These are phyloP conservation scores for Aspergillus ostianus DNA, from an alignment of 495 filamentous ascomycete species.

Conservation along the genomic window DNA sequence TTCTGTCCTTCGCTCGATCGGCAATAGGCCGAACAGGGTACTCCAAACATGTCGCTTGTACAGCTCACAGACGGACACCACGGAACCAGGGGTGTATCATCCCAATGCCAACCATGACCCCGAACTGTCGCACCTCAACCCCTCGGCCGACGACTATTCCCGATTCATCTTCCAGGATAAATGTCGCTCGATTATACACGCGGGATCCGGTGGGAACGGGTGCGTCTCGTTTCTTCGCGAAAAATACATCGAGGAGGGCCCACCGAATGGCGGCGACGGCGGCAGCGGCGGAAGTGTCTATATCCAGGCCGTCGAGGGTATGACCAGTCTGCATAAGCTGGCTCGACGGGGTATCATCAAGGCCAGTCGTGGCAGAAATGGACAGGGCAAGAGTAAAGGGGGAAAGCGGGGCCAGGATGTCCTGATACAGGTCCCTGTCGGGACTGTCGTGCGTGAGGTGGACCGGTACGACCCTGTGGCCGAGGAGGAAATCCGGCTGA, in stretches of 20 bases:
- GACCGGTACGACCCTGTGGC: constrained; percentile 71
- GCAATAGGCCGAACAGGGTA: constrained; percentile 19
- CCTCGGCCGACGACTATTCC: constrained; percentile 76
- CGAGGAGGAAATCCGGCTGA: constrained; percentile 52
- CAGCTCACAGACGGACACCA: constrained; percentile 27
- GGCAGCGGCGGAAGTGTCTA: constrained; percentile 89
- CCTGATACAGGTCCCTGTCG: constrained; percentile 85
- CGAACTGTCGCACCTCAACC: constrained; percentile 65
- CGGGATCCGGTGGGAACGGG: constrained; percentile 82
- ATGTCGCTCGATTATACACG: constrained; percentile 69
- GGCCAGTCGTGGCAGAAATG: constrained; percentile 78
- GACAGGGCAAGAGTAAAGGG: constrained; percentile 76
- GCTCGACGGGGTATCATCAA: constrained; percentile 72
- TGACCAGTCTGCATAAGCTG: constrained; percentile 91
- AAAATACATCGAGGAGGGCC: constrained; percentile 79
- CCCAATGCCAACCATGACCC: constrained; percentile 21
- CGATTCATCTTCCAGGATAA: constrained; percentile 82
- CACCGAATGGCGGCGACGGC: constrained; percentile 96
- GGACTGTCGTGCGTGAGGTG: constrained; percentile 84
- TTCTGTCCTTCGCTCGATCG: constrained; percentile 32
- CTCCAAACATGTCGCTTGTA: constrained; percentile 31
- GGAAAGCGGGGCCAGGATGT: constrained; percentile 84
- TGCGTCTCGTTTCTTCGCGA: constrained; percentile 93
- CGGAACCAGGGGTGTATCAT: constrained; percentile 12
- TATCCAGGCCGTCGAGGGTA: constrained; percentile 86